Evolutionary conservation across 345 rosid species (phyloP).

Genomic region (Camelina laxa): DNA sequence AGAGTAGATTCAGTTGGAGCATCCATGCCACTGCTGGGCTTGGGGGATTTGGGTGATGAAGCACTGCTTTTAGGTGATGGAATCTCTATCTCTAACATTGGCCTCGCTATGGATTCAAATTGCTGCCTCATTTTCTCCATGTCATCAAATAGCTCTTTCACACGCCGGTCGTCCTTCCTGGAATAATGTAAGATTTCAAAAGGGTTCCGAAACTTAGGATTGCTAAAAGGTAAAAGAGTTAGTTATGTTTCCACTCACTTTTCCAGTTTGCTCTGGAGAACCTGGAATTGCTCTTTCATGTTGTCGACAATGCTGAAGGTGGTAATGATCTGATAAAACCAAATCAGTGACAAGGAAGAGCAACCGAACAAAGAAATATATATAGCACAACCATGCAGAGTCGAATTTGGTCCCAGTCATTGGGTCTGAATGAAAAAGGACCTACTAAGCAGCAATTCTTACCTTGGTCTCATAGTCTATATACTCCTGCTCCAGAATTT

Average conservation of each 20-base stretch:
- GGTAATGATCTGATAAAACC: constrained; percentile 61
- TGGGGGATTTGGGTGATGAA: constrained; percentile 44
- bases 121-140: constrained; percentile 71
- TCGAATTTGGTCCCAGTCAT: neutral
- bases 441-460: constrained; percentile 19
- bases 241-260: constrained; percentile 51
- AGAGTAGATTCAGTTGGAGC: constrained; percentile 40
- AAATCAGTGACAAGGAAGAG: constrained; percentile 19
- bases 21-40: constrained; percentile 40
- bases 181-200: constrained; percentile 20
- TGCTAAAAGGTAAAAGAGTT: neutral
- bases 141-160: constrained; percentile 77
- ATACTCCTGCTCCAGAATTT: constrained; percentile 90
- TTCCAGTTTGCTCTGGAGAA: constrained; percentile 54
- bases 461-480: constrained; percentile 91
- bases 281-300: constrained; percentile 81
- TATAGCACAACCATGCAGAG: neutral
- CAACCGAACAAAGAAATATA: neutral
- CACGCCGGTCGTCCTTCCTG: constrained; percentile 72
- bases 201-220: constrained; percentile 2
- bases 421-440: neutral
- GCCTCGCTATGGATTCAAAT: constrained; percentile 88
- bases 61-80: constrained; percentile 50
- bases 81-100: constrained; percentile 73
- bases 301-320: constrained; percentile 93